Conservation (phyloP, 2,329 filamentous ascomycete genomes). For the Calonectria multiphialidica region DNA sequence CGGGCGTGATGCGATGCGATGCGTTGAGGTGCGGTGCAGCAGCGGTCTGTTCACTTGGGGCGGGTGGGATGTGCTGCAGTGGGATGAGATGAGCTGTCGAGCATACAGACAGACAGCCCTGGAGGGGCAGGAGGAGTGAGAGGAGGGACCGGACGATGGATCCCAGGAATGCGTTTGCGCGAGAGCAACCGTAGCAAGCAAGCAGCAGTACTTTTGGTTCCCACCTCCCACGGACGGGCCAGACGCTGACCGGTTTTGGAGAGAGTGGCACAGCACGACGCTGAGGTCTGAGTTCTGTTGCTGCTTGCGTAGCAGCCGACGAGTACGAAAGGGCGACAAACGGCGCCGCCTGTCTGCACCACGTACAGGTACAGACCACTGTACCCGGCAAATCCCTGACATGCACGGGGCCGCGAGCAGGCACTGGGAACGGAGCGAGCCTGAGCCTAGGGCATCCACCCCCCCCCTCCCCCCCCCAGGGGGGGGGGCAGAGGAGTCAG, state of each 20-base stretch:
- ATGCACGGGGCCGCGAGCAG: neutral
- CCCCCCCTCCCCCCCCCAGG: neutral
- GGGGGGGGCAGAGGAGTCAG: slow-evolving; percentile 28
- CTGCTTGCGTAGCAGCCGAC: slow-evolving; percentile 25
- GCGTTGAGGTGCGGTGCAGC: slow-evolving; percentile 17
- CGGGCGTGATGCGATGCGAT: slow-evolving; percentile 8
- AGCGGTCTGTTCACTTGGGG: slow-evolving; percentile 15
- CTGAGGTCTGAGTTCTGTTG: slow-evolving; percentile 5
- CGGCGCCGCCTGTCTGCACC: neutral
- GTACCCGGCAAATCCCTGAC: slow-evolving; percentile 7
- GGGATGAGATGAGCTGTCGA: neutral
- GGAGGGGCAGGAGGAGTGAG: neutral
- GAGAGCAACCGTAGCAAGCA: neutral
- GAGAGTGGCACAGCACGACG: slow-evolving; percentile 22
- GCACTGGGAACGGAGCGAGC: slow-evolving; percentile 14
- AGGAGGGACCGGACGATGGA: too few species aligned
- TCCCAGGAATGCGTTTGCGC: neutral
- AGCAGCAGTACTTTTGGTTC: slow-evolving; percentile 12
- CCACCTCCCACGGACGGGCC: slow-evolving; percentile 3
- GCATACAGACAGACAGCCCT: neutral
- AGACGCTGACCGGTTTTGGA: slow-evolving; percentile 25
- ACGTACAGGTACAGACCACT: neutral
- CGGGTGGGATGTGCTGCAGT: slow-evolving; percentile 6
- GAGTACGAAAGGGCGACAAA: slow-evolving; percentile 12
- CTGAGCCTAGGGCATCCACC: neutral